A percentile compares a stretch with the other conserved stretches of the same genome.
Conservation (phyloP, 169 alveolate species). For the Fabrea salina region DNA sequence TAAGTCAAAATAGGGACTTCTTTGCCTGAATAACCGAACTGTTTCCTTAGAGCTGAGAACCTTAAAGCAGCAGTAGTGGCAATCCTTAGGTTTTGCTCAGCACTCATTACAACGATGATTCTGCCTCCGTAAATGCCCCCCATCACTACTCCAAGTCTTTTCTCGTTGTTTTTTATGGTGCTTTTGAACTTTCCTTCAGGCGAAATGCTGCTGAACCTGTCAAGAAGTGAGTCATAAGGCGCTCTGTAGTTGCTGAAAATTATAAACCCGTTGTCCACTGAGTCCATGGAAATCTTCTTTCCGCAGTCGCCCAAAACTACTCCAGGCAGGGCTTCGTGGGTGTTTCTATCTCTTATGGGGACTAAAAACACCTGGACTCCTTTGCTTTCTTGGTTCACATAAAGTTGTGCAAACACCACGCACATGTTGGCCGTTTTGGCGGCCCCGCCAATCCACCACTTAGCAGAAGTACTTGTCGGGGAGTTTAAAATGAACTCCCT, state of each 20-base stretch:
- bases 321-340: constrained; percentile 40
- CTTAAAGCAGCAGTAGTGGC: constrained; percentile 25
- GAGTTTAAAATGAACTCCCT: constrained; percentile 66
- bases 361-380: constrained; percentile 28
- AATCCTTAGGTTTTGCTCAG: neutral
- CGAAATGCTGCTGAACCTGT: constrained; percentile 32
- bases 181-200: constrained; percentile 30
- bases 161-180: constrained; percentile 33
- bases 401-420: constrained; percentile 74
- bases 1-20: neutral
- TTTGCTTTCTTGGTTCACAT: neutral
- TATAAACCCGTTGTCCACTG: constrained; percentile 51
- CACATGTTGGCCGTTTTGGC: constrained; percentile 69
- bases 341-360: constrained; percentile 14
- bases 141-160: constrained; percentile 41
- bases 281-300: constrained; percentile 34
- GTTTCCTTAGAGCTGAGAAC: constrained; percentile 18
- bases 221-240: constrained; percentile 43
- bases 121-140: constrained; percentile 45
- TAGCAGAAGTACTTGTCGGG: constrained; percentile 63
- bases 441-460: constrained; percentile 80
- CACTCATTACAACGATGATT: neutral
- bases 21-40: neutral
- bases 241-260: constrained; percentile 43
- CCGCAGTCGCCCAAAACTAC: constrained; percentile 54